Conservation (phyloP, 108 stramenopile genomes). For the Pseudonitzschia pungens region DNA sequence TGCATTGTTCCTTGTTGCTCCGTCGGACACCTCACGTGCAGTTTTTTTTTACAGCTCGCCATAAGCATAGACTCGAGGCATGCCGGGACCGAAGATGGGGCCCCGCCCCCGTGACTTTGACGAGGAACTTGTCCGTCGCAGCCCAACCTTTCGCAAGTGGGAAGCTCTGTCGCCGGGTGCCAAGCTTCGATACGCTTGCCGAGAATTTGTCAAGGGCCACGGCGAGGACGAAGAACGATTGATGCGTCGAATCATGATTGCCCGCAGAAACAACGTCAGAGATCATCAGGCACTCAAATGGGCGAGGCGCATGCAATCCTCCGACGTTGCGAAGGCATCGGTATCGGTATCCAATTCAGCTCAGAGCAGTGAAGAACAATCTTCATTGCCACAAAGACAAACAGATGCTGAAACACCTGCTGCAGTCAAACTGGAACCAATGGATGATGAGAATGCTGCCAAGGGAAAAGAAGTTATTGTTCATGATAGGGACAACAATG, state of each 20-base stretch:
- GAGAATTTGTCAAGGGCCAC: slow-evolving; percentile 77
- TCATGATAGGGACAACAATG: not conserved
- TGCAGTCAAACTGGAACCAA: not conserved
- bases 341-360: not conserved
- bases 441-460: not conserved
- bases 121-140: slow-evolving; percentile 66
- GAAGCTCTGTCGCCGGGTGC: slow-evolving; percentile 44
- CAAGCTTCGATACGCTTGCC: slow-evolving; percentile 74
- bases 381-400: not conserved
- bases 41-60: not conserved
- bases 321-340: slow-evolving; percentile 7
- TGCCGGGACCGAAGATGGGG: slow-evolving; percentile 87
- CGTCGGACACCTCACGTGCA: too few relatives aligned
- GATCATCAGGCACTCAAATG: slow-evolving; percentile 75
- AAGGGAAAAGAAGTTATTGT: slow-evolving; percentile 3
- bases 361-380: not conserved
- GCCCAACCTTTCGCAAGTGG: slow-evolving; percentile 81
- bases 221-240: slow-evolving; percentile 86
- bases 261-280: slow-evolving; percentile 78
- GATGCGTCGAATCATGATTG: slow-evolving; percentile 92
- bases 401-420: not conserved
- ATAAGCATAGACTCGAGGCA: not conserved
- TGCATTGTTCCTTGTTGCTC: too few relatives aligned
- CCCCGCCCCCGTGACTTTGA: slow-evolving; percentile 82
- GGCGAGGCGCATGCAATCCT: slow-evolving; percentile 39